phyloP scores from a whole-genome alignment of 2,329 filamentous ascomycete genomes.

The Grosmannia huntii region DNA sequence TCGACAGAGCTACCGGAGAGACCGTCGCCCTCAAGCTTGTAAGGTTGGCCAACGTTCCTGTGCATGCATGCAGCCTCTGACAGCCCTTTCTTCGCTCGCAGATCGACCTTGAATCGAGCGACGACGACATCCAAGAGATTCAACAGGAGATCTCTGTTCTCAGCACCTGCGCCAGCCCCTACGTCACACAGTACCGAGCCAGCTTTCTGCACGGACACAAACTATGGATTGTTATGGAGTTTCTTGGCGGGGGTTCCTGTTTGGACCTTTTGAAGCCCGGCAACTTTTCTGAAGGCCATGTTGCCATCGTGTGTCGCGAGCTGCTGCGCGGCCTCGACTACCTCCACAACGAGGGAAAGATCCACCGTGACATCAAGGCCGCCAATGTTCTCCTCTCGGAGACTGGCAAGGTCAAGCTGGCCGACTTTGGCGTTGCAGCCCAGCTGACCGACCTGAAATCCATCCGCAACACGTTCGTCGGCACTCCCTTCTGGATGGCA shows the following conservation, averaged over 20 bases:
- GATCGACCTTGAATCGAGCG: constrained; percentile 98
- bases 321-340: constrained; percentile 85
- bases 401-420: constrained; percentile 82
- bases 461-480: constrained; percentile 92
- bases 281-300: constrained; percentile 76
- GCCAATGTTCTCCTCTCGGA: constrained; percentile 92
- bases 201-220: constrained; percentile 95
- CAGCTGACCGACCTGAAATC: constrained; percentile 97
- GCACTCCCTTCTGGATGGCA: constrained; percentile 96
- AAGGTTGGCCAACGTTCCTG: constrained; percentile 23
- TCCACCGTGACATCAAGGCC: constrained; percentile 93
- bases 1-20: constrained; percentile 80
- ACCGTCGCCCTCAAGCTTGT: constrained; percentile 96
- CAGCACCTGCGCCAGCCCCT: constrained; percentile 86
- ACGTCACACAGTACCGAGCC: constrained; percentile 90
- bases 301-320: constrained; percentile 88
- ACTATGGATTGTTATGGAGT: constrained; percentile 99
- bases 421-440: constrained; percentile 93
- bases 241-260: constrained; percentile 86
- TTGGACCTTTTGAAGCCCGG: constrained; percentile 88
- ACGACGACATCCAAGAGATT: constrained; percentile 96
- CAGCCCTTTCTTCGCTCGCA: constrained; percentile 25
- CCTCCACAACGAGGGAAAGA: constrained; percentile 85
- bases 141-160: constrained; percentile 94
- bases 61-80: background rate